phyloP scores from a whole-genome alignment of 2,329 filamentous ascomycete species.

The Pseudomassariella vexata region DNA sequence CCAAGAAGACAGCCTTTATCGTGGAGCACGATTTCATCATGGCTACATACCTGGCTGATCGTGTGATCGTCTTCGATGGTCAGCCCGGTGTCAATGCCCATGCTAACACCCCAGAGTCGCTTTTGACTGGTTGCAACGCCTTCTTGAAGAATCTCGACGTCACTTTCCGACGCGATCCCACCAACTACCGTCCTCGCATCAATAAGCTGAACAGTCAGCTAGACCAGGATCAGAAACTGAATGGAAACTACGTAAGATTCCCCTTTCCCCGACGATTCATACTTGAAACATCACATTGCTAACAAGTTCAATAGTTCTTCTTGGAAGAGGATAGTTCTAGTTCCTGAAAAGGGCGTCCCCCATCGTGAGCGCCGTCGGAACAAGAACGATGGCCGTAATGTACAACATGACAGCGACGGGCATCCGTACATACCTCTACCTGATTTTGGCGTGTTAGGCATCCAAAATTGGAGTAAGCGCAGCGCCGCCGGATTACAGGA shows the following conservation, averaged over 20 bases:
- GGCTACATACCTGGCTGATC: constrained; percentile 64
- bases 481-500: constrained; percentile 14
- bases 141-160: constrained; percentile 97
- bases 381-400: constrained; percentile 16
- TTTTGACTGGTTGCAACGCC: constrained; percentile 91
- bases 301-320: constrained; percentile 65
- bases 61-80: constrained; percentile 98
- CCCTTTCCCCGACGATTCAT: too few relatives aligned
- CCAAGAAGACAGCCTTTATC: constrained; percentile 98
- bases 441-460: constrained; percentile 46
- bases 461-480: constrained; percentile 34
- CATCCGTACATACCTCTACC: constrained; percentile 25
- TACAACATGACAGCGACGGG: constrained; percentile 15
- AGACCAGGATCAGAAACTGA: constrained; percentile 93
- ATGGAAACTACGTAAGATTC: constrained; percentile 87
- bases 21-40: constrained; percentile 85
- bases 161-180: constrained; percentile 96
- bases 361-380: constrained; percentile 31
- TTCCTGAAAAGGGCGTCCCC: constrained; percentile 57
- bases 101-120: constrained; percentile 84
- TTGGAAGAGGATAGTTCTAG: constrained; percentile 67
- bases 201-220: constrained; percentile 96
- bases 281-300: constrained; percentile 23
- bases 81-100: constrained; percentile 81
- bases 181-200: constrained; percentile 93